A percentile compares a stretch with the other conserved stretches of the same genome.
phyloP scores from a whole-genome alignment of 2,329 filamentous ascomycete genomes.

The Ophiosphaerella korrae region DNA sequence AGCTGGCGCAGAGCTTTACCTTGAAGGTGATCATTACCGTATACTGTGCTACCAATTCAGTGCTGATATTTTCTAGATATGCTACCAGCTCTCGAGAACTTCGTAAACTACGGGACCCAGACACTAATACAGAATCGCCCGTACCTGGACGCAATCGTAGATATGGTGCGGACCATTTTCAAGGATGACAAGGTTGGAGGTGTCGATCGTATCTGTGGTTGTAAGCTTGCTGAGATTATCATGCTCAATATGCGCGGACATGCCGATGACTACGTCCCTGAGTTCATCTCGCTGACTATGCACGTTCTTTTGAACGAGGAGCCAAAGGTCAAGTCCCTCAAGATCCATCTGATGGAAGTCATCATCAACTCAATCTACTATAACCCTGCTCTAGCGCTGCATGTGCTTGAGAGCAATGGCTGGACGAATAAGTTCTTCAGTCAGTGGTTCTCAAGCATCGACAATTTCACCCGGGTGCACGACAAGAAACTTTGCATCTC shows the following conservation, averaged over 20 bases:
- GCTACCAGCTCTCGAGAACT: conserved; percentile 97
- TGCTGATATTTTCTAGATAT: conserved; percentile 66
- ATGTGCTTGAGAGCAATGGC: conserved; percentile 84
- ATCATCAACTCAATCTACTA: conserved; percentile 98
- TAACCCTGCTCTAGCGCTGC: conserved; percentile 83
- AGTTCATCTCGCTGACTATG: conserved; percentile 92
- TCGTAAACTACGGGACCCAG: conserved; percentile 87
- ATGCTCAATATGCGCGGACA: conserved; percentile 92
- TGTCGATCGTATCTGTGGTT: conserved; percentile 94
- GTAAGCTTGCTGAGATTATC: conserved; percentile 94
- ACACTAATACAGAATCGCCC: conserved; percentile 81
- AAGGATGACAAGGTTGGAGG: conserved; percentile 88
- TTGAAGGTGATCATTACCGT: conserved; percentile 63
- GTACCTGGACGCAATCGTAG: conserved; percentile 85
- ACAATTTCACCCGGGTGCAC: conserved; percentile 89
- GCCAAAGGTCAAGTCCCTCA: conserved; percentile 87
- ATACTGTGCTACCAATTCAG: not conserved
- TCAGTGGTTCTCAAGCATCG: conserved; percentile 96
- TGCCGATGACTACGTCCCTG: conserved; percentile 84
- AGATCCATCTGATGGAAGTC: conserved; percentile 98
- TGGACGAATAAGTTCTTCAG: conserved; percentile 99
- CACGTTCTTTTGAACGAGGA: conserved; percentile 74
- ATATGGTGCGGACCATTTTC: conserved; percentile 97
- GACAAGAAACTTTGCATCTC: conserved; percentile 99
- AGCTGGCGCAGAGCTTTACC: conserved; percentile 91